Base-by-base conservation (phyloP, 495 filamentous ascomycete genomes). In the Lineolata rhizophorae region DNA sequence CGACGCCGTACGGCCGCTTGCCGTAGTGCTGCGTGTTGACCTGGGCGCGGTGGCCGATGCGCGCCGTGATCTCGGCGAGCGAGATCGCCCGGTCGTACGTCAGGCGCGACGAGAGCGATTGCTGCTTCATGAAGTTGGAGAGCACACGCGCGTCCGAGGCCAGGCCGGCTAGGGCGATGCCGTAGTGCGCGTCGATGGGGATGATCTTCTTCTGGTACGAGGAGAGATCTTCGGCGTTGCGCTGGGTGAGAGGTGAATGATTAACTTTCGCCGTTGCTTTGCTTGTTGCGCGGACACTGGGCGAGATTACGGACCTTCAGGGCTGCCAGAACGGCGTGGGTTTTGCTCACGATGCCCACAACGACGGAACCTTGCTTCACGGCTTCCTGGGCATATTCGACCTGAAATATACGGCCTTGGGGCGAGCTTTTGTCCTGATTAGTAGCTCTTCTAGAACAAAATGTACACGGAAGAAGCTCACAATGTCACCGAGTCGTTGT, bases 141-240 rank as follows among this genome's bases (percentile, higher is more conserved):
- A 97, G 83, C 47, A 97, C 87, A 44, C 87, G 84, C 52, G 87
- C 90, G 59, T 97, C 87, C 40, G 87, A 93, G 34, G 90, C 85
- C 36, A 97, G 79, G 39, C 87, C 87, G 45, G 87, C 87, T 50
- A 97, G 85, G 44, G 85, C 81, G 51, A 95, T 68, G 43, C 83
- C 87, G 47, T 87, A 75, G 59, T 97, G 90, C 45, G 78, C 72
- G 57, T 97, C 87, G 59, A 97, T 77, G 47, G 49, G 72, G 58
- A 97, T 94, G 49, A 97, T 71, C 64, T 97, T 97, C 66, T 92
- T 94, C 59, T 97, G 87, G 63, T 97, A 97, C 29, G 90, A 95
- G 34, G 90, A 94, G 38, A 97, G 78, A 57, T 97, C 87, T 73
- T 97, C 87, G 48, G 87, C 87, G 46, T 95, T 94, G 52, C 87